These are phyloP conservation scores for Aegilops speltoides DNA, from an alignment of 176 grass and related monocot genomes.

Conservation along the genomic window DNA sequence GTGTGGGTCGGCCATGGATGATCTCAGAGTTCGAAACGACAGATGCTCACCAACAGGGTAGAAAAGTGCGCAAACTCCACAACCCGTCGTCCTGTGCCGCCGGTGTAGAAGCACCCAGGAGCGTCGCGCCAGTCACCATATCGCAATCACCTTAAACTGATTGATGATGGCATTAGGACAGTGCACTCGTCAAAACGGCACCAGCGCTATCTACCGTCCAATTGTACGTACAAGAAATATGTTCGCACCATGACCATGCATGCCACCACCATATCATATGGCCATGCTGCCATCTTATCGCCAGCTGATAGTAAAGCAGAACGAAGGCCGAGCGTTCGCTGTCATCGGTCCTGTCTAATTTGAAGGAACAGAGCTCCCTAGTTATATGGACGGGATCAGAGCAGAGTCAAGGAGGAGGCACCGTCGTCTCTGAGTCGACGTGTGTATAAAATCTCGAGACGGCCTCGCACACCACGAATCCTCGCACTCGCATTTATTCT, in stretches of 20 bases:
- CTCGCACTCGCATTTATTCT: too few species aligned
- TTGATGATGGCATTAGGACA: background rate
- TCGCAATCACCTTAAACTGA: background rate
- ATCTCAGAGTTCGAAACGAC: background rate
- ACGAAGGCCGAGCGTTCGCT: background rate
- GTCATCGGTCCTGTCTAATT: background rate
- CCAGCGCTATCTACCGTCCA: background rate
- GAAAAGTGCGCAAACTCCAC: background rate
- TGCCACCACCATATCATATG: background rate
- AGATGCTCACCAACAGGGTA: background rate
- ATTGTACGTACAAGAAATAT: background rate
- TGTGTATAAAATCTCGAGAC: too few species aligned
- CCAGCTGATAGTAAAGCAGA: background rate
- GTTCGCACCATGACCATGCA: too few species aligned
- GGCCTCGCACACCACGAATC: too few species aligned
- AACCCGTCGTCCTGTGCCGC: too few species aligned
- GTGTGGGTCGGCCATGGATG: too few species aligned
- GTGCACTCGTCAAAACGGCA: constrained; percentile 19
- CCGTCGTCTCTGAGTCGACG: too few species aligned
- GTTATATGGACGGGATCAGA: background rate
- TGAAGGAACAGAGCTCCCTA: background rate
- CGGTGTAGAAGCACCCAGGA: background rate
- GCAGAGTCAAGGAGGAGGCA: background rate
- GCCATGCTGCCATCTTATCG: background rate
- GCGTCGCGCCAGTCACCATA: background rate